Evolutionary conservation across 2,329 filamentous ascomycete genomes (phyloP).

Genomic region (Kalmusia sp.): DNA sequence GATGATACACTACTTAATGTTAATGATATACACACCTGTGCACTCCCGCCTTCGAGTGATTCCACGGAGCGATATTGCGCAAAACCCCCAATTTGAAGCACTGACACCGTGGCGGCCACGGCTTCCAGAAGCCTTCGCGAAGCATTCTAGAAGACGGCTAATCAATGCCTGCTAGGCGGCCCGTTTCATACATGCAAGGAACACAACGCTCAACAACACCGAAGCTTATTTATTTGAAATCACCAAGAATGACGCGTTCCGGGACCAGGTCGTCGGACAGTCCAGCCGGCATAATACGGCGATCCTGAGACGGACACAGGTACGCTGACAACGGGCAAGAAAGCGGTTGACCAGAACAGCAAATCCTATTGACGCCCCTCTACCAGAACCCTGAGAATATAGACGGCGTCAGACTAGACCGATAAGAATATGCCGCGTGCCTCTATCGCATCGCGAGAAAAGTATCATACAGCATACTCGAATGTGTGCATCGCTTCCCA

Average conservation of each 20-base stretch:
- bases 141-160: conserved; percentile 8
- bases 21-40: conserved; percentile 5
- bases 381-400: no score
- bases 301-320: neutral
- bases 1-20: conserved; percentile 5
- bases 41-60: no score
- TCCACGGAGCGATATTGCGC: neutral
- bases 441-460: neutral
- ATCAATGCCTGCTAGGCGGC: neutral
- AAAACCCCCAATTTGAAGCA: neutral
- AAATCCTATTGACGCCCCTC: neutral
- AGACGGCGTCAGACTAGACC: neutral
- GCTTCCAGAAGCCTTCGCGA: conserved; percentile 10
- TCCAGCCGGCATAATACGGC: neutral
- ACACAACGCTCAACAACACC: no score
- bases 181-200: conserved; percentile 4
- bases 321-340: no score
- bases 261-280: neutral
- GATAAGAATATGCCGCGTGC: conserved; percentile 4
- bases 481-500: neutral
- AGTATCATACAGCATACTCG: neutral
- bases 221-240: neutral
- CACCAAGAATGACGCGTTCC: neutral
- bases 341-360: no score
- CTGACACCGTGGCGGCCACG: neutral